A percentile compares a stretch with the other conserved stretches of the same genome.
phyloP scores from a whole-genome alignment of 2,329 filamentous ascomycete genomes.

The Didymella sp. region DNA sequence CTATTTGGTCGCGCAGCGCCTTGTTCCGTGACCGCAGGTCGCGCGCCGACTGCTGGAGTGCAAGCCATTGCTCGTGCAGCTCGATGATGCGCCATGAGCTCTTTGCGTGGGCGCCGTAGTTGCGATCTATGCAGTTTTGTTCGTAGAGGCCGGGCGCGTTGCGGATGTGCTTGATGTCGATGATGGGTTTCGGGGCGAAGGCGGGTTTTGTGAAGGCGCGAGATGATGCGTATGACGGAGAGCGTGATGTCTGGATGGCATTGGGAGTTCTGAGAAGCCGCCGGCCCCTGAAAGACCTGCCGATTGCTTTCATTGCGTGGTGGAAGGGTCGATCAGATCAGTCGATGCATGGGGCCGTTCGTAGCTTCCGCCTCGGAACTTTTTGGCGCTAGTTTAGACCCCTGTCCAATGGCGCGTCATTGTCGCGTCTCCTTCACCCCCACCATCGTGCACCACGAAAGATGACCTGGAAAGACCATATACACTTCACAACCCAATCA shows the following conservation, averaged over 20 bases:
- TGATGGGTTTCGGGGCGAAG: slow-evolving; percentile 76
- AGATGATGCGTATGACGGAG: slow-evolving; percentile 44
- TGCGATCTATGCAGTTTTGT: slow-evolving; percentile 82
- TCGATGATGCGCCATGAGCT: slow-evolving; percentile 62
- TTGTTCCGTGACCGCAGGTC: slow-evolving; percentile 72
- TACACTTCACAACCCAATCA: not conserved
- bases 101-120: slow-evolving; percentile 68
- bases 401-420: slow-evolving; percentile 18
- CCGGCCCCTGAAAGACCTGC: slow-evolving; percentile 27
- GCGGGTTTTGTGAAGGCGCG: slow-evolving; percentile 64
- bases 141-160: slow-evolving; percentile 81
- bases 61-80: slow-evolving; percentile 55
- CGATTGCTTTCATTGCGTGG: slow-evolving; percentile 34
- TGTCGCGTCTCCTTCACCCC: slow-evolving; percentile 18
- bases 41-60: slow-evolving; percentile 65
- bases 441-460: not conserved
- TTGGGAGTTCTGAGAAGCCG: not conserved
- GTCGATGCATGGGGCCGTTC: slow-evolving; percentile 11
- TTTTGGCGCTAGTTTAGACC: slow-evolving; percentile 19
- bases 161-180: slow-evolving; percentile 90
- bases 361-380: slow-evolving; percentile 16
- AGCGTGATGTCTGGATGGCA: not conserved
- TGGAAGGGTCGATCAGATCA: slow-evolving; percentile 15
- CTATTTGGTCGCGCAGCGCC: slow-evolving; percentile 62
- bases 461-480: too few species aligned